Percentiles rank a stretch among this genome's conserved stretches.
These are phyloP conservation scores for Boletus fagicola DNA, from an alignment of 768 basidiomycete genomes.

Conservation along the genomic window DNA sequence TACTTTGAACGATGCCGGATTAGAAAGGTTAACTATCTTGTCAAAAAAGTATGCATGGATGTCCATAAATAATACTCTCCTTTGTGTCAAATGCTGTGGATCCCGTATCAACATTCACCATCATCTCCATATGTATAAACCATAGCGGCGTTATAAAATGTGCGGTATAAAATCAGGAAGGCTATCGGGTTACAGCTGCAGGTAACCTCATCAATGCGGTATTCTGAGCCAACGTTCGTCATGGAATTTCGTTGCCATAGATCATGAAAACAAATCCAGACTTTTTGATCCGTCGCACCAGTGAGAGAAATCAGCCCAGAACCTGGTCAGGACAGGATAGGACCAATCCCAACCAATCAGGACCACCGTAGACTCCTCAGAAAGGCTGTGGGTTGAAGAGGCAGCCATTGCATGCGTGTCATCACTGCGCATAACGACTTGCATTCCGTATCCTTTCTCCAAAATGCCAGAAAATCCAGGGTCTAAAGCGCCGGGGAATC, in stretches of 20 bases:
- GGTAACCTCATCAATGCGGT: neutral
- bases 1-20: neutral
- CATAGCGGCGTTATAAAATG: no score
- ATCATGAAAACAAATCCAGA: neutral
- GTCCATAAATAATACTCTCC: neutral
- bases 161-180: neutral
- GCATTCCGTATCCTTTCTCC: conserved; percentile 49
- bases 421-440: conserved; percentile 41
- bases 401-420: neutral
- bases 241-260: neutral
- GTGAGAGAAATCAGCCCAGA: neutral
- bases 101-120: neutral
- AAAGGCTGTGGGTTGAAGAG: neutral
- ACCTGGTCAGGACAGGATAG: neutral
- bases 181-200: neutral
- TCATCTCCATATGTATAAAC: no score
- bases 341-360: neutral
- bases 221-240: neutral
- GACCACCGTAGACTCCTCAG: neutral
- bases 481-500: conserved; percentile 38
- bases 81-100: neutral
- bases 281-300: no score
- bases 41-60: neutral
- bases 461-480: conserved; percentile 44
- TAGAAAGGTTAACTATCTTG: neutral